Percentiles rank a stretch among this genome's conserved stretches.
These are phyloP conservation scores for Cryptococcus amylolentus DNA, from an alignment of 1,284 basidiomycete species.

Conservation along the genomic window DNA sequence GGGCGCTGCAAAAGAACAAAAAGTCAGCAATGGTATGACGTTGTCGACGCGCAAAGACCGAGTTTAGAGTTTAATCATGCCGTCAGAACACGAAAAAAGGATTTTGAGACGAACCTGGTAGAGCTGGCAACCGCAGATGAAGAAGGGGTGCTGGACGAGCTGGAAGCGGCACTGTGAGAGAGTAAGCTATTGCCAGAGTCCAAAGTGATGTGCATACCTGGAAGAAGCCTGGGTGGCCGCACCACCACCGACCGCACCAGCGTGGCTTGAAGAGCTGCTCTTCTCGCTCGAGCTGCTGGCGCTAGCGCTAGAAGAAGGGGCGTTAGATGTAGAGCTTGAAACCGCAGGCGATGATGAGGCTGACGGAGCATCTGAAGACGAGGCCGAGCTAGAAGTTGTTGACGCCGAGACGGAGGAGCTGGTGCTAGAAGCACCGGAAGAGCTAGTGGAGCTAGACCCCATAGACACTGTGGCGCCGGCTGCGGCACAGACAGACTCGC, in stretches of 20 bases:
- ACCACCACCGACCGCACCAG: not conserved
- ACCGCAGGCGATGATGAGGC: constrained; percentile 11
- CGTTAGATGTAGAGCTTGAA: not conserved
- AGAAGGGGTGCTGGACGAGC: too few relatives aligned
- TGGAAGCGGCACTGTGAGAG: too few relatives aligned
- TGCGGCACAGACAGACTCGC: constrained; percentile 14
- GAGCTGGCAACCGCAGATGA: too few relatives aligned
- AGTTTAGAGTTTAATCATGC: too few relatives aligned
- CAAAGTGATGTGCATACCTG: not conserved
- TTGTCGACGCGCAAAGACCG: too few relatives aligned
- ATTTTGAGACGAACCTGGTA: too few relatives aligned
- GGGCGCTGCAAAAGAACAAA: too few relatives aligned
- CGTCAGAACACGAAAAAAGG: too few relatives aligned
- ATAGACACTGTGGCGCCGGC: constrained; percentile 6
- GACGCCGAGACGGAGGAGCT: constrained; percentile 12
- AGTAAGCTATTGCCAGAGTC: too few relatives aligned
- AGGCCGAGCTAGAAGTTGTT: constrained; percentile 14
- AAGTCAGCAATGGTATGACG: too few relatives aligned
- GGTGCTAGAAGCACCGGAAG: not conserved
- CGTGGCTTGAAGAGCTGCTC: not conserved
- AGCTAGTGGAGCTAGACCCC: constrained; percentile 4
- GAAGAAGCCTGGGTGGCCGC: not conserved
- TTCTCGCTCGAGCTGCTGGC: not conserved
- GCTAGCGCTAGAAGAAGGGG: not conserved
- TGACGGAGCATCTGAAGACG: constrained; percentile 20